Conservation (phyloP, 306 rosid genomes). For the Sophora flavescens region DNA sequence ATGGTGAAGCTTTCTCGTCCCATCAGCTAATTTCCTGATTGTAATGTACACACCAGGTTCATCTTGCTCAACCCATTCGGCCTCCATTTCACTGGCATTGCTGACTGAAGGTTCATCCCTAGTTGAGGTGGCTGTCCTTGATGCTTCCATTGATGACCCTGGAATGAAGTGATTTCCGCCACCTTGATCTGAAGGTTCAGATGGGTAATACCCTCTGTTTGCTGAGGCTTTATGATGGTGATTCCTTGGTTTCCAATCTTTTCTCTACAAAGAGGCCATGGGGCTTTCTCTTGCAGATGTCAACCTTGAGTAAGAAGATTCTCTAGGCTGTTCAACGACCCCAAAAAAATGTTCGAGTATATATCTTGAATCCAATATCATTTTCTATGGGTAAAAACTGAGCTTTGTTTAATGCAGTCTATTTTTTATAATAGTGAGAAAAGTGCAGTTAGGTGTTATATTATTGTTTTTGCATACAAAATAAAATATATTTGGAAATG, state of each 20-base stretch:
- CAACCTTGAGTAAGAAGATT: constrained; percentile 62
- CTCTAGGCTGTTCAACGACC: constrained; percentile 57
- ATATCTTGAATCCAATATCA: background rate
- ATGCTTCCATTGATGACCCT: constrained; percentile 66
- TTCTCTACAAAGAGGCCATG: constrained; percentile 52
- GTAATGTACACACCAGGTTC: constrained; percentile 91
- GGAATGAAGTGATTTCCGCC: constrained; percentile 51
- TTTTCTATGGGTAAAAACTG: background rate
- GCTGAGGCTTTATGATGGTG: constrained; percentile 57
- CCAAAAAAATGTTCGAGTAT: background rate
- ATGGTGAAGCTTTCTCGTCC: constrained; percentile 85
- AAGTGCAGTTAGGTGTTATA: background rate
- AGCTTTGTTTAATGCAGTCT: background rate
- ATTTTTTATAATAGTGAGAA: background rate
- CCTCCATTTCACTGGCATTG: constrained; percentile 76
- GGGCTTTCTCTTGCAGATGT: constrained; percentile 70
- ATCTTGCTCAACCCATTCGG: constrained; percentile 92
- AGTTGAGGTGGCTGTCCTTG: constrained; percentile 84
- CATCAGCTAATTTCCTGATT: constrained; percentile 77
- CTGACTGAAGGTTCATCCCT: constrained; percentile 79
- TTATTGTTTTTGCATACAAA: background rate
- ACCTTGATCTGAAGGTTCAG: constrained; percentile 54
- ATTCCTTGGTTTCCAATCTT: constrained; percentile 57
- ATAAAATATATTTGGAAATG: background rate
- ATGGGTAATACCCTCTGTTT: constrained; percentile 53